These are phyloP conservation scores for Capsella bursapastoris DNA, from an alignment of 345 rosid genomes.

Conservation along the genomic window DNA sequence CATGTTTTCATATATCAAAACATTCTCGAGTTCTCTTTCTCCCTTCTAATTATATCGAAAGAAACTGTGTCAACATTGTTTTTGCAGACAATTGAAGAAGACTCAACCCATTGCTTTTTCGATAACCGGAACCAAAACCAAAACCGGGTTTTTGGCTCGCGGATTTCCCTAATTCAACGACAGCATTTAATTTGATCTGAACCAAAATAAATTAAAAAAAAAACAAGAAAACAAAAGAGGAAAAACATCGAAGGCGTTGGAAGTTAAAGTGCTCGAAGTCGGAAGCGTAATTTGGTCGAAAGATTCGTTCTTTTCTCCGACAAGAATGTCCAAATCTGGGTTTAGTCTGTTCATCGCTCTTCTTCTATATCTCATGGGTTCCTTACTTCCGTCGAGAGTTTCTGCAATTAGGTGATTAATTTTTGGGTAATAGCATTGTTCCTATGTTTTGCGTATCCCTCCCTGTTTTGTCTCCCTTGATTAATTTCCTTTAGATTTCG, in stretches of 20 bases:
- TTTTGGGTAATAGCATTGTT: constrained; percentile 6
- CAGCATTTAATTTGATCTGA: no score
- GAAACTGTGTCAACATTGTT: not conserved
- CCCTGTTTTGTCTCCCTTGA: constrained; percentile 8
- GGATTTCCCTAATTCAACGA: constrained; percentile 10
- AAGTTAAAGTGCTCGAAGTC: constrained; percentile 6
- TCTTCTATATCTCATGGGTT: constrained; percentile 46
- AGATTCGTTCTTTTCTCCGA: constrained; percentile 34
- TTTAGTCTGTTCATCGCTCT: constrained; percentile 40
- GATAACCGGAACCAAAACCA: not conserved
- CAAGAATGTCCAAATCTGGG: constrained; percentile 53
- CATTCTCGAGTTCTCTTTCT: not conserved
- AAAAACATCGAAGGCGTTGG: not conserved
- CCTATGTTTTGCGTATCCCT: not conserved
- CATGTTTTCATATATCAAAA: constrained; percentile 8
- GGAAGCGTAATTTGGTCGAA: constrained; percentile 31
- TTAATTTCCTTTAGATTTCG: constrained; percentile 6
- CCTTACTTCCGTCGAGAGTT: constrained; percentile 42
- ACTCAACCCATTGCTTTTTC: not conserved
- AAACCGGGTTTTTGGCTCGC: constrained; percentile 7
- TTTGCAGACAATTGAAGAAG: constrained; percentile 1
- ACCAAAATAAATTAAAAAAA: no score
- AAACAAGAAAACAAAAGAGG: no score
- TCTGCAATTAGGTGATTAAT: constrained; percentile 59
- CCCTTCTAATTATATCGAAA: not conserved